Conservation (phyloP, 495 filamentous ascomycete species). For the Talaromyces stipitatus region DNA sequence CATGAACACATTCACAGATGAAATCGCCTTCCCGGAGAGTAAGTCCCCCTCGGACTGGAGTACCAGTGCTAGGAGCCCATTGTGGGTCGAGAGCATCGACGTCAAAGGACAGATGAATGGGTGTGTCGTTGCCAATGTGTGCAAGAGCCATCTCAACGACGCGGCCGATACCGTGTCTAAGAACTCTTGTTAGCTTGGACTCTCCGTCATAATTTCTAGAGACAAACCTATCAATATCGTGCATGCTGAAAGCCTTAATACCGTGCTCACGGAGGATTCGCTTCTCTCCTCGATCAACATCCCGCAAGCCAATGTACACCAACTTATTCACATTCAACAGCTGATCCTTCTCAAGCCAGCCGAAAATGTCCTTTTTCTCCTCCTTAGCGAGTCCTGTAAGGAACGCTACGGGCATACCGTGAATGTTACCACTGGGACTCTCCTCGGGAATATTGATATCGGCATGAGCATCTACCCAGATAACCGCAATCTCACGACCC, state of each 20-base stretch:
- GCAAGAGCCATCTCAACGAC: slow-evolving; percentile 97
- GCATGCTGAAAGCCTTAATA: slow-evolving; percentile 97
- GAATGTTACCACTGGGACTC: slow-evolving; percentile 84
- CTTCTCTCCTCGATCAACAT: slow-evolving; percentile 92
- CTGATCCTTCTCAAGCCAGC: slow-evolving; percentile 69
- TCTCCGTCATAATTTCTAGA: background rate
- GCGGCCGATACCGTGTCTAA: slow-evolving; percentile 80
- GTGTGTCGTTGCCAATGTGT: slow-evolving; percentile 87
- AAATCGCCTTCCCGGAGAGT: slow-evolving; percentile 95
- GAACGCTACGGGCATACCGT: slow-evolving; percentile 97
- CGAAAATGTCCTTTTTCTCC: slow-evolving; percentile 66
- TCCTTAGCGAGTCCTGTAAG: slow-evolving; percentile 75
- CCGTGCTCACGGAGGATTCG: slow-evolving; percentile 75
- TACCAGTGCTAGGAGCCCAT: slow-evolving; percentile 94
- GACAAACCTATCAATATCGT: slow-evolving; percentile 79
- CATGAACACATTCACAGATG: slow-evolving; percentile 93
- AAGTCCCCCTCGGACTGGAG: slow-evolving; percentile 88
- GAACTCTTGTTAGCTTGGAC: slow-evolving; percentile 6
- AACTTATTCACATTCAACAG: slow-evolving; percentile 69
- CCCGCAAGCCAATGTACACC: slow-evolving; percentile 93
- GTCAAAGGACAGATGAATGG: slow-evolving; percentile 95
- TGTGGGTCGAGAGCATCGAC: slow-evolving; percentile 94
- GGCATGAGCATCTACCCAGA: slow-evolving; percentile 98
- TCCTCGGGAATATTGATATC: slow-evolving; percentile 97
- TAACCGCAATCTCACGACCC: slow-evolving; percentile 77